Base-by-base conservation (phyloP, 2,329 filamentous ascomycete genomes). In the Stagonosporopsis chrysanthemi region DNA sequence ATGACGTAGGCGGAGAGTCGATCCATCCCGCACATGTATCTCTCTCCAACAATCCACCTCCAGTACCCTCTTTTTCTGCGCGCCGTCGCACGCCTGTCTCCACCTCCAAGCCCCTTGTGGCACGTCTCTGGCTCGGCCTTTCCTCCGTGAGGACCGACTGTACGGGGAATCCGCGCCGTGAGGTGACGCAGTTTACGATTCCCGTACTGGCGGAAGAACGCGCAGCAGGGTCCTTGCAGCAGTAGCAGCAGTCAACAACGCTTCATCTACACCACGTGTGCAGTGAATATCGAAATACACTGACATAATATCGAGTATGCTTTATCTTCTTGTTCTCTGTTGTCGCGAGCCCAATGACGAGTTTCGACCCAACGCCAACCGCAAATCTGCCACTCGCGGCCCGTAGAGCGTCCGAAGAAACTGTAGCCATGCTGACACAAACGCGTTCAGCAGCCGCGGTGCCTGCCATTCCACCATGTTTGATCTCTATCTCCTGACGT, bases 401-500 rank as follows among this genome's bases (percentile, higher is more conserved):
- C 33, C 35, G 11, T 6, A 38, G 17, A 22, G 48, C 24, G 53
- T 52, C 51, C 17, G 38, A 60, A 61, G 56, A 51, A 56, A 36
- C 50, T 49, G 35, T 44, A 28, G 46, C 24, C n/a, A 47, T 63
- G 63, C 70, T 72, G 65, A 69, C 67, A 53, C 49, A 59, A 50
- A 38, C 44, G 19, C 40, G 26, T 44, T 40, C 61, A 67, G 64
- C 54, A 54, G 23, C 26, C 45, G 41, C 40, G 12, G 11, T 47
- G 44, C 51, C 48, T 38, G 33, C 38, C 24, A 45, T 22, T 45
- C 35, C 48, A 54, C 53, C 29, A 73, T 75, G 59, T 81, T 96
- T 52, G 86, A 88, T 68, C 78, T 92, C 53, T 89, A 96, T 69
- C 84, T 96, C 61, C 77, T 97, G 51, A 96, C 93, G 11, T 97